Evolutionary conservation across 2,329 filamentous ascomycete genomes (phyloP), one percentile per base, ranked within the genome.

Genomic region (Calonectria pseudoturangicola): DNA sequence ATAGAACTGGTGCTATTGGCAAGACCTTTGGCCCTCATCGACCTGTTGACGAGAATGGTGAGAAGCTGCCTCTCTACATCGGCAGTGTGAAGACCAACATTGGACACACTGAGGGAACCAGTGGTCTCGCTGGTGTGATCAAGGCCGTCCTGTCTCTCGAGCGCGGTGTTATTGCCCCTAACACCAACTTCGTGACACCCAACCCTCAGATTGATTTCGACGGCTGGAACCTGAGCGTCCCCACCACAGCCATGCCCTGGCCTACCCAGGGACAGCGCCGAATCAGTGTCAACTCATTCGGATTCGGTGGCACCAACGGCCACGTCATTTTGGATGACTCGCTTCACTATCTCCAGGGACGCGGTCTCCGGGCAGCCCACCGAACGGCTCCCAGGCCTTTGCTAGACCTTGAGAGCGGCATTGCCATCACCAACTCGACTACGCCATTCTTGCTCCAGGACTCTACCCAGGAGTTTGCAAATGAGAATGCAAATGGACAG

Each of bases 81-180:
- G 86, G 86, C 8, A 86, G 85, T 0, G 83, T 88, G 5, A 88
- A 88, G 58, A 84, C 86, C 0, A 77, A 88, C 56, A 83, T 88
- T 13, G 79, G 81, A 3, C 81, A 82, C 36, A 62, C 74, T 0
- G 80, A 81, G 28, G 77, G 74, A 1, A 74, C 76, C 1, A 76
- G 75, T 0, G 81, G 81, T 0, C 43, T 83, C 1, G 75, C 77
- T 0, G 65, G 76, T 3, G 47, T 83, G 4, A 77, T 82, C 27
- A 83, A 83, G 43, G 62, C 76, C 2, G 69, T 80, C 15, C 30
- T 80, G 15, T 58, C 75, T 0, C 64, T 82, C 0, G 79, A 81
- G 25, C 70, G 75, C 3, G 73, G 73, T 1, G 36, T 56, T 0
- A 79, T 82, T 2, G 74, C 77, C 0, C 80, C 80, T 4, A 81